Percentiles rank a stretch among this genome's conserved stretches.
Evolutionary conservation across 495 filamentous ascomycete species (phyloP).

Genomic region (Pseudoneurospora amorphoporcata): DNA sequence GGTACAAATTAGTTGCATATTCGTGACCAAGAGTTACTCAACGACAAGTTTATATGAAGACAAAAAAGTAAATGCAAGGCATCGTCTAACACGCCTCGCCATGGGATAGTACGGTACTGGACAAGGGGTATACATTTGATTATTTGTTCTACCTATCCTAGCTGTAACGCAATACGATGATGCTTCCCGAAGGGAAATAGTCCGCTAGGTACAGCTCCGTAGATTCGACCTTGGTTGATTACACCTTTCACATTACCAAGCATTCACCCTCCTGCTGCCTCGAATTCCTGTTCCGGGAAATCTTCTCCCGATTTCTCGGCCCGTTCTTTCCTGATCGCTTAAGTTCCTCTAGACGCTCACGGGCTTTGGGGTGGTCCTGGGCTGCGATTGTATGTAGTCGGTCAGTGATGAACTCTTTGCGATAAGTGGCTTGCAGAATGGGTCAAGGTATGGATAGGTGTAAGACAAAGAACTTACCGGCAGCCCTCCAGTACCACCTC

Average conservation of each 20-base stretch:
- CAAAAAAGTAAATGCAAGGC: not conserved
- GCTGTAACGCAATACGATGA: not conserved
- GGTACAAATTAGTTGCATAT: not conserved
- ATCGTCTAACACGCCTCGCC: not conserved
- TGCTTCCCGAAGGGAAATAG: not conserved
- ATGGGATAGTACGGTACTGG: not conserved
- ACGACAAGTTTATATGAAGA: not conserved
- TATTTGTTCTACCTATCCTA: not conserved
- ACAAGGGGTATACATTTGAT: not conserved
- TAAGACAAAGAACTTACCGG: conserved; percentile 57
- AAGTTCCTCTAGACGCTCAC: conserved; percentile 84
- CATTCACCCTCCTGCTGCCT: conserved; percentile 83
- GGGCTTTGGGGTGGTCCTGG: conserved; percentile 87
- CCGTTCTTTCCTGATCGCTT: conserved; percentile 65
- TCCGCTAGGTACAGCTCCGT: not conserved
- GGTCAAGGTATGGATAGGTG: not conserved
- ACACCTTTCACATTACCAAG: conserved; percentile 54
- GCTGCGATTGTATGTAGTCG: conserved; percentile 42
- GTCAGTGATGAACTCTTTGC: conserved; percentile 6
- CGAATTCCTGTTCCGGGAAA: conserved; percentile 72
- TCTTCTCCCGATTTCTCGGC: conserved; percentile 59
- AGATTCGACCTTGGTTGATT: not conserved
- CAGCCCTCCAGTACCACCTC: conserved; percentile 96
- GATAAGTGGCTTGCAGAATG: not conserved
- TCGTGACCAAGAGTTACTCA: not conserved